Conservation (phyloP, 768 basidiomycete genomes). For the Lepiota brunneoincarnata region DNA sequence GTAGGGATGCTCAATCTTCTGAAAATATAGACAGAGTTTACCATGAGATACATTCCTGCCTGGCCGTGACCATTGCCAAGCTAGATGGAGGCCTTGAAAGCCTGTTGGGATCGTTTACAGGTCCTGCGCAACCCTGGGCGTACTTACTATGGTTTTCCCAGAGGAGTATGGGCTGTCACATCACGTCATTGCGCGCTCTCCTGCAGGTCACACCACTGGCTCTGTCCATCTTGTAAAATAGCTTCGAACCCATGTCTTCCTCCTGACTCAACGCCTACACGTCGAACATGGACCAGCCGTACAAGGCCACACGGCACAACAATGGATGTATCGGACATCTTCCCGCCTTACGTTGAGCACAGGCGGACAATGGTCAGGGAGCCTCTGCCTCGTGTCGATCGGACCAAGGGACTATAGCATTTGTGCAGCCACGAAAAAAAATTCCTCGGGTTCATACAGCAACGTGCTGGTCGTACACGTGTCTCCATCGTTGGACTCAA, state of each 20-base stretch:
- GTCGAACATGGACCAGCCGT: conserved; percentile 4
- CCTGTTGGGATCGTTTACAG: too few relatives aligned
- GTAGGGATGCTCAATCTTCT: too few relatives aligned
- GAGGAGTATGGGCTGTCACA: too few relatives aligned
- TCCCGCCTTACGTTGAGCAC: conserved; percentile 1
- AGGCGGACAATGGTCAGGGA: conserved; percentile 9
- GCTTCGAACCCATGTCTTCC: not conserved
- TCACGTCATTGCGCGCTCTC: too few relatives aligned
- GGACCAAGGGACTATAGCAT: conserved; percentile 13
- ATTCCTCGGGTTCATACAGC: conserved; percentile 12
- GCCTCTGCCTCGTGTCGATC: conserved; percentile 16
- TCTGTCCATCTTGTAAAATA: not conserved
- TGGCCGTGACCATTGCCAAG: too few relatives aligned
- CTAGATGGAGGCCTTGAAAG: too few relatives aligned
- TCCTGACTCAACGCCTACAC: not conserved
- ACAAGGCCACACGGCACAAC: not conserved
- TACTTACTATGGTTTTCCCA: too few relatives aligned
- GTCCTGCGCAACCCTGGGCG: too few relatives aligned
- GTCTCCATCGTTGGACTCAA: conserved; percentile 23
- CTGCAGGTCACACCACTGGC: too few relatives aligned
- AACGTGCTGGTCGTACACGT: conserved; percentile 29
- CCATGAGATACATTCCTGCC: too few relatives aligned
- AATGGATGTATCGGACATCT: not conserved
- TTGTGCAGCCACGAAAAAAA: not conserved
- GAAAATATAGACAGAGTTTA: too few relatives aligned